A percentile compares a stretch with the other conserved stretches of the same genome.
These are phyloP conservation scores for Coemansia sp. DNA, from an alignment of 192 early-diverging fungal species.

Conservation along the genomic window DNA sequence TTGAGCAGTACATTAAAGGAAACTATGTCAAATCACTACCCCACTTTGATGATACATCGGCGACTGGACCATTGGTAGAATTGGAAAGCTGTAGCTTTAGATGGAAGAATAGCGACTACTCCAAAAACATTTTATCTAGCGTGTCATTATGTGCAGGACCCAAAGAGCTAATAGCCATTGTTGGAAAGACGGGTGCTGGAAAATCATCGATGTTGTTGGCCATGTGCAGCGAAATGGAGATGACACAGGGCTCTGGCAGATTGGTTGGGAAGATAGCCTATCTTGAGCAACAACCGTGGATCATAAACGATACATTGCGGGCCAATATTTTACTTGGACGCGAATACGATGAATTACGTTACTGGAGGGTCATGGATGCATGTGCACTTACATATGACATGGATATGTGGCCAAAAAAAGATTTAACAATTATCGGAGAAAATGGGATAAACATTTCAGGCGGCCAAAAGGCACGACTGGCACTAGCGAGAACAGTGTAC, in stretches of 20 bases:
- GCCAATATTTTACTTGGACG: conserved; percentile 80
- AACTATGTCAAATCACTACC: conserved; percentile 20
- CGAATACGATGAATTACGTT: conserved; percentile 52
- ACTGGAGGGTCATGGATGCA: conserved; percentile 58
- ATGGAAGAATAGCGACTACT: background rate
- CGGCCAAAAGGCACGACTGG: conserved; percentile 66
- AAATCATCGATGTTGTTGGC: conserved; percentile 62
- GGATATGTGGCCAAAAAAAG: conserved; percentile 56
- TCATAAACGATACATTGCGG: conserved; percentile 56
- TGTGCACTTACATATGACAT: conserved; percentile 65
- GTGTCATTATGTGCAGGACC: conserved; percentile 1
- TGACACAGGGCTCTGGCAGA: conserved; percentile 24
- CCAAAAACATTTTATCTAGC: conserved; percentile 1
- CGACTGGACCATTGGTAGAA: background rate
- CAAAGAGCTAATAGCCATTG: conserved; percentile 54
- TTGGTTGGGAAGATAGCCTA: conserved; percentile 20
- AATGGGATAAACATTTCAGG: conserved; percentile 68
- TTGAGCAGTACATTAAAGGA: conserved; percentile 22
- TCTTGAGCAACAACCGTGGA: conserved; percentile 22
- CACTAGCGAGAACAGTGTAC: conserved; percentile 63
- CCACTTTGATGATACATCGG: background rate
- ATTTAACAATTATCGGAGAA: conserved; percentile 68
- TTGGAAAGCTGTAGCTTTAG: conserved; percentile 18
- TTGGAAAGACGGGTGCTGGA: conserved; percentile 58
- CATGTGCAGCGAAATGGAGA: conserved; percentile 53